Conservation (phyloP, 1,139 yeast species). For the Sugiyamaella novakii region DNA sequence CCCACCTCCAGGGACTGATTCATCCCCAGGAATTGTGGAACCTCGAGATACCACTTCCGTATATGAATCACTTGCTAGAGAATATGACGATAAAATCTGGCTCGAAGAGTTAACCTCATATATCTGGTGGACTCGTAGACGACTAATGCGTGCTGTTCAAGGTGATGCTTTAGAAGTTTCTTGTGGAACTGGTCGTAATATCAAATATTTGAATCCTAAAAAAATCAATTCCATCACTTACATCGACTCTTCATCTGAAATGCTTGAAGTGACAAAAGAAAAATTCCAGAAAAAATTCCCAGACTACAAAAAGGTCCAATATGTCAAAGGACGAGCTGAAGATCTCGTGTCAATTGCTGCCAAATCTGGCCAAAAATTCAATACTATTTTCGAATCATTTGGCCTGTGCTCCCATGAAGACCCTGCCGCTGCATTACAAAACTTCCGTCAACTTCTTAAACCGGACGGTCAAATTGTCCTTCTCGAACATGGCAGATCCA, state of each 20-base stretch:
- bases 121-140: slow-evolving; percentile 79
- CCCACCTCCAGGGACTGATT: slow-evolving; percentile 24
- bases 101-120: slow-evolving; percentile 84
- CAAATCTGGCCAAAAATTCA: slow-evolving; percentile 59
- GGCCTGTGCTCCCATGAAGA: slow-evolving; percentile 96
- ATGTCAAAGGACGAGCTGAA: slow-evolving; percentile 92
- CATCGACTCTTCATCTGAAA: slow-evolving; percentile 77
- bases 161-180: slow-evolving; percentile 95
- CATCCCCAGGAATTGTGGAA: slow-evolving; percentile 45
- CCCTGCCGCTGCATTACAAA: slow-evolving; percentile 78
- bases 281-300: slow-evolving; percentile 73
- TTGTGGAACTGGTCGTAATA: slow-evolving; percentile 94
- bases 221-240: slow-evolving; percentile 73
- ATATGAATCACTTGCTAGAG: slow-evolving; percentile 75
- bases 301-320: slow-evolving; percentile 69
- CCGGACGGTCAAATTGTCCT: slow-evolving; percentile 91
- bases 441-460: slow-evolving; percentile 69
- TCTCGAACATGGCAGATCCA: slow-evolving; percentile 90
- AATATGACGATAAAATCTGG: slow-evolving; percentile 79
- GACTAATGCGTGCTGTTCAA: slow-evolving; percentile 74
- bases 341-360: slow-evolving; percentile 63
- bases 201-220: slow-evolving; percentile 67
- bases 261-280: slow-evolving; percentile 80
- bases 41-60: slow-evolving; percentile 82
- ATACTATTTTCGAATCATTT: slow-evolving; percentile 89